phyloP scores from a whole-genome alignment of 2,329 filamentous ascomycete species.

The Microsporum ferrugineum region DNA sequence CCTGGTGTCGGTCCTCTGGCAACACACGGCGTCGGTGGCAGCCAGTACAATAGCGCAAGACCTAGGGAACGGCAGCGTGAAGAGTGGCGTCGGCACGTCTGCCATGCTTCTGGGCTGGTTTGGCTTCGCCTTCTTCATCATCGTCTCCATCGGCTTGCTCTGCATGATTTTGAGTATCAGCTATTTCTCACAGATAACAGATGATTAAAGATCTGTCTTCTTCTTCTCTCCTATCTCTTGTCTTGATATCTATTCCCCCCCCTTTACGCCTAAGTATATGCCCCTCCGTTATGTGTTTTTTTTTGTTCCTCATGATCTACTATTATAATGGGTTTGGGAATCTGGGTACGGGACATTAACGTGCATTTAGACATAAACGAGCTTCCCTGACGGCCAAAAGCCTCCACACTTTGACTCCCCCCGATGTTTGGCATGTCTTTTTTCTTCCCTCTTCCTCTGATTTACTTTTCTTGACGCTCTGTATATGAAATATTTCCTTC shows the following conservation, averaged over 20 bases:
- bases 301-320: constrained; percentile 1
- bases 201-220: constrained; percentile 21
- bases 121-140: constrained; percentile 80
- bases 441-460: not conserved
- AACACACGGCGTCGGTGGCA: constrained; percentile 88
- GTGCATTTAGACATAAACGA: constrained; percentile 1
- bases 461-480: not conserved
- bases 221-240: not conserved
- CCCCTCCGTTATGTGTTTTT: not conserved
- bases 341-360: constrained; percentile 2
- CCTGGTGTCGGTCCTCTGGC: constrained; percentile 49
- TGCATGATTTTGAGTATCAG: constrained; percentile 95
- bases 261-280: constrained; percentile 5
- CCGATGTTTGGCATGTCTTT: not conserved
- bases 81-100: constrained; percentile 77
- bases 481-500: not conserved
- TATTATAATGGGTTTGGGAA: constrained; percentile 4
- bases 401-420: not conserved
- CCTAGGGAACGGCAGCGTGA: constrained; percentile 78
- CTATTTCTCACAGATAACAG: constrained; percentile 53
- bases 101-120: constrained; percentile 99
- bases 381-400: not conserved
- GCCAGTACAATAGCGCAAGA: constrained; percentile 89
- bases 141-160: constrained; percentile 86
- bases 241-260: not conserved